phyloP scores from a whole-genome alignment of 1,284 basidiomycete genomes.

The Cutaneotrichosporon arboriforme region DNA sequence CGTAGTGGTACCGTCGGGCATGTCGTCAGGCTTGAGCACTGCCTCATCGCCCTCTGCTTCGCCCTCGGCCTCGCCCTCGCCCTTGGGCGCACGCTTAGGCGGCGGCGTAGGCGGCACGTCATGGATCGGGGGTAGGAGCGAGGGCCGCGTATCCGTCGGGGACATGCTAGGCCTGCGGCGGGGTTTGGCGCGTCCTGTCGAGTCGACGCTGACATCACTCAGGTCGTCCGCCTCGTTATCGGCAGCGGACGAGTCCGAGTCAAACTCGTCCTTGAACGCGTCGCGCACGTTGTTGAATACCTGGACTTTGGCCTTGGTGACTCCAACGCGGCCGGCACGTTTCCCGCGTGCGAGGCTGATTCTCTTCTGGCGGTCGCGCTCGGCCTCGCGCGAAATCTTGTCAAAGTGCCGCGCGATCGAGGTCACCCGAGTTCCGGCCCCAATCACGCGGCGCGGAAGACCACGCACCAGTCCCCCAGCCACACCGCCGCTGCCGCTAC shows the following conservation, averaged over 20 bases:
- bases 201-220: constrained; percentile 39
- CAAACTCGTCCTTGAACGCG: constrained; percentile 79
- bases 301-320: constrained; percentile 81
- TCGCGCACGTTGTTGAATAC: constrained; percentile 88
- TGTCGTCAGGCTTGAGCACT: background rate
- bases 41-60: background rate
- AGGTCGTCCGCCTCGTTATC: constrained; percentile 61
- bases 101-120: background rate
- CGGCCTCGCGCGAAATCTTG: constrained; percentile 51
- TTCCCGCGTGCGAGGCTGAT: constrained; percentile 61
- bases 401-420: constrained; percentile 55
- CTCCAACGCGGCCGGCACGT: constrained; percentile 86
- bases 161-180: constrained; percentile 17
- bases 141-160: constrained; percentile 2
- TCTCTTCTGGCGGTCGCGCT: constrained; percentile 52
- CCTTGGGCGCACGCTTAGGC: background rate
- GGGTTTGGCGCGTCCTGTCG: constrained; percentile 18
- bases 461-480: constrained; percentile 6
- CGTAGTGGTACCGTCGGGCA: background rate
- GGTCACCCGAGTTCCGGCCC: constrained; percentile 47
- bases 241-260: constrained; percentile 68
- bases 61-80: background rate
- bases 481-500: background rate
- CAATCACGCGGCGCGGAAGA: constrained; percentile 24
- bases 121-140: background rate